Percentiles rank a stretch among this genome's conserved stretches.
These are phyloP conservation scores for Salix dunnii DNA, from an alignment of 345 rosid species.

Conservation along the genomic window DNA sequence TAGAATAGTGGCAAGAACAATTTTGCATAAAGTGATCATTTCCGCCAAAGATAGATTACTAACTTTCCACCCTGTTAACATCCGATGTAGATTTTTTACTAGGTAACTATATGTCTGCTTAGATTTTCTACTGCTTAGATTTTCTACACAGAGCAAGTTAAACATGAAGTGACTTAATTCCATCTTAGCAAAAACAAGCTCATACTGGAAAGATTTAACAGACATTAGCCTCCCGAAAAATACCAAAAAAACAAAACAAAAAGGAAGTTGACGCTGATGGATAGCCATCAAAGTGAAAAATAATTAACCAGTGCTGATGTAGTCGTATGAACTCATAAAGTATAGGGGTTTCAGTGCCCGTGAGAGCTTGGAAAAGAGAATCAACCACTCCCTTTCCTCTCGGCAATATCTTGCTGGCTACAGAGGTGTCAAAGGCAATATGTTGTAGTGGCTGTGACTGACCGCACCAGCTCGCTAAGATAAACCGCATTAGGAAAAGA, in stretches of 20 bases:
- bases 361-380: constrained; percentile 53
- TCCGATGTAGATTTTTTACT: no score
- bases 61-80: no score
- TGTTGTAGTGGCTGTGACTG: no score
- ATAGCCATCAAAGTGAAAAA: not conserved
- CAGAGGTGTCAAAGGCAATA: constrained; percentile 31
- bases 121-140: no score
- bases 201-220: constrained; percentile 61
- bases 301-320: constrained; percentile 8
- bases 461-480: no score
- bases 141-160: no score
- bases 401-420: constrained; percentile 50
- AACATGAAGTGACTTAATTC: constrained; percentile 36
- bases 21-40: no score
- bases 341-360: constrained; percentile 41
- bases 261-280: constrained; percentile 14
- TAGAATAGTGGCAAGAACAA: no score
- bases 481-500: no score
- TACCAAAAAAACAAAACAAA: constrained; percentile 54
- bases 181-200: constrained; percentile 58
- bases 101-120: no score
- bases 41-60: no score
- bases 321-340: constrained; percentile 43
- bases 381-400: constrained; percentile 60
- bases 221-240: constrained; percentile 59